Evolutionary conservation across 495 filamentous ascomycete genomes (phyloP), one percentile per base, ranked within the genome.

Genomic region (Emericellopsis terricola): DNA sequence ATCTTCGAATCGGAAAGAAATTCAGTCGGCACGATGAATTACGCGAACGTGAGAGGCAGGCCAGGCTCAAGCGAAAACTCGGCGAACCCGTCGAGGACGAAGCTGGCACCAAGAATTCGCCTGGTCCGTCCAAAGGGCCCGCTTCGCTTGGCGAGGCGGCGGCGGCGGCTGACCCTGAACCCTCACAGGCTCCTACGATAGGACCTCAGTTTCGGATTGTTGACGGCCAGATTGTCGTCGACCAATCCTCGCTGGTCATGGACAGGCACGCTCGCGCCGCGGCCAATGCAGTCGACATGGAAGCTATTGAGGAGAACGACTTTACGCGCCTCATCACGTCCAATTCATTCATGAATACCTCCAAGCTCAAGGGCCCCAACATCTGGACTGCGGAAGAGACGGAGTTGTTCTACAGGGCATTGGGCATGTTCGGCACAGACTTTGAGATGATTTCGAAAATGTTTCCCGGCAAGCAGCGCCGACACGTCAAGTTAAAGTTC

Each of bases 401-500:
- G 2, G 81, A 87, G 19, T 55, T 73, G 18, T 96, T 96, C 55
- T 96, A 92, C 49, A 64, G 78, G 14, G 78, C 77, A 0, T 60
- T 97, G 2, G 59, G 68, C 18, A 83, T 81, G 68, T 94, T 91
- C 48, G 91, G 89, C 18, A 94, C 85, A 0, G 85, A 96, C 49
- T 96, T 96, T 49, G 69, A 75, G 52, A 79, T 83, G 43, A 91
- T 97, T 45, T 69, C 71, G 44, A 73, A 70, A 39, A 63, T 94
- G 62, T 93, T 97, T 47, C 72, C 74, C 0, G 71, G 71, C 19
- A 68, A 78, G 15, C 79, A 63, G 16, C 64, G 89, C 32, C 71
- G 75, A 13, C 73, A 83, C 43, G 73, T 96, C 49, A 94, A 94
- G 57, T 54, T 78, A 30, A 97, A 96, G 52, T 97, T 91, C 59